A percentile compares a stretch with the other conserved stretches of the same genome.
phyloP scores from a whole-genome alignment of 805 yeast species.

The Millerago galiae region DNA sequence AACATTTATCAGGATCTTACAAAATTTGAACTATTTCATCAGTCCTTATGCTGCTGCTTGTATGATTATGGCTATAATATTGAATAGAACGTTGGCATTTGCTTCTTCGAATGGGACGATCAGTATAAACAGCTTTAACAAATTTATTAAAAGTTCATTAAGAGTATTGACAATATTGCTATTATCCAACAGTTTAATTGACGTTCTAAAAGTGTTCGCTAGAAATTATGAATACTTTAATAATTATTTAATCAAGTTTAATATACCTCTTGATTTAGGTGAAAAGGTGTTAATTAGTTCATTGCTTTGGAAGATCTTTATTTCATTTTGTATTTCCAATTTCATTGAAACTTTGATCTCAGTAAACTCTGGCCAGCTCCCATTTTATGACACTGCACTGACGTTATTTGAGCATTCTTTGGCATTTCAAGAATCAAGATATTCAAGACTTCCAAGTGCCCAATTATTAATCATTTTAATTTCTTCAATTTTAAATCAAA shows the following conservation, averaged over 20 bases:
- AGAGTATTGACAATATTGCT: constrained; percentile 26
- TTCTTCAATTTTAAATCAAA: constrained; percentile 52
- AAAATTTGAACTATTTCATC: neutral
- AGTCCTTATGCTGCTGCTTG: constrained; percentile 1
- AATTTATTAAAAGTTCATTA: constrained; percentile 26
- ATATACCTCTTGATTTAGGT: neutral
- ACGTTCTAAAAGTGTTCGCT: neutral
- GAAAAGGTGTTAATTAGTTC: constrained; percentile 18
- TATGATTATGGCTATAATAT: neutral
- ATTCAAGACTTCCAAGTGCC: constrained; percentile 42
- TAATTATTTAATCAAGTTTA: neutral
- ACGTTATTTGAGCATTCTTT: constrained; percentile 71
- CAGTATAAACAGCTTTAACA: constrained; percentile 8
- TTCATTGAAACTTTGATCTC: constrained; percentile 62
- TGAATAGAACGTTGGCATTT: neutral
- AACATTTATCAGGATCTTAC: neutral
- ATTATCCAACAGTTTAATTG: neutral
- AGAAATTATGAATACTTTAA: neutral
- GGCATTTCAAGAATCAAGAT: constrained; percentile 68
- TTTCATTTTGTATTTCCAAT: constrained; percentile 53
- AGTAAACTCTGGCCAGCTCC: constrained; percentile 47
- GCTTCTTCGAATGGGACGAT: constrained; percentile 30
- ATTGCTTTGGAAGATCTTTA: constrained; percentile 53
- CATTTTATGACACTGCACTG: constrained; percentile 59
- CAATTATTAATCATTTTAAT: constrained; percentile 47